Conservation (phyloP, 805 yeast genomes). For the Ogataea kodamae region DNA sequence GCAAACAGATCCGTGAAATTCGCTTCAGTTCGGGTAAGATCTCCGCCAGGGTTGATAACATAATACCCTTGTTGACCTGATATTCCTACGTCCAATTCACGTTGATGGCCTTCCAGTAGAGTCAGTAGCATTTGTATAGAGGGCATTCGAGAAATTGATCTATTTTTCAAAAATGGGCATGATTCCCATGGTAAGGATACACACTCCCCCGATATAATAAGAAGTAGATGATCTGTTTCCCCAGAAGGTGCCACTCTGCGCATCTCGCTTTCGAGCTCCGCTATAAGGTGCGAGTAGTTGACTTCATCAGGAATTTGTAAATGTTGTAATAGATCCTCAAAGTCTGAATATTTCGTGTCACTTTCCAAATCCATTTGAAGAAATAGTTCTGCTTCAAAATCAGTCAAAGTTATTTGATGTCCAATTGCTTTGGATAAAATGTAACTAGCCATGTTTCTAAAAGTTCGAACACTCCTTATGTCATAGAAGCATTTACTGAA, state of each 20-base stretch:
- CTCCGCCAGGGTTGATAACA: constrained; percentile 80
- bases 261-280: constrained; percentile 48
- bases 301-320: constrained; percentile 66
- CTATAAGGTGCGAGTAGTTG: constrained; percentile 52
- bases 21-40: constrained; percentile 63
- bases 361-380: constrained; percentile 39
- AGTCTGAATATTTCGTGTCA: constrained; percentile 29
- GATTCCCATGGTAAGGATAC: constrained; percentile 91
- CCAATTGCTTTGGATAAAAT: constrained; percentile 38
- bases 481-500: constrained; percentile 40
- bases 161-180: constrained; percentile 47
- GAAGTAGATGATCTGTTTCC: constrained; percentile 49
- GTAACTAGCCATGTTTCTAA: constrained; percentile 37
- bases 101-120: constrained; percentile 28
- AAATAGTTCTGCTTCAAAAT: constrained; percentile 38
- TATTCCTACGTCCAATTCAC: constrained; percentile 18
- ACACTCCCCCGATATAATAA: constrained; percentile 66
- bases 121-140: constrained; percentile 47
- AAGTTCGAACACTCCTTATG: constrained; percentile 25
- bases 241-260: constrained; percentile 26
- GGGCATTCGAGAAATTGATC: constrained; percentile 74
- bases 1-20: constrained; percentile 47
- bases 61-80: constrained; percentile 44
- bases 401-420: neutral
- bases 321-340: constrained; percentile 64